Base-by-base conservation (phyloP, 148 eudicot genomes). In the Mesembryanthemum crystallinum region DNA sequence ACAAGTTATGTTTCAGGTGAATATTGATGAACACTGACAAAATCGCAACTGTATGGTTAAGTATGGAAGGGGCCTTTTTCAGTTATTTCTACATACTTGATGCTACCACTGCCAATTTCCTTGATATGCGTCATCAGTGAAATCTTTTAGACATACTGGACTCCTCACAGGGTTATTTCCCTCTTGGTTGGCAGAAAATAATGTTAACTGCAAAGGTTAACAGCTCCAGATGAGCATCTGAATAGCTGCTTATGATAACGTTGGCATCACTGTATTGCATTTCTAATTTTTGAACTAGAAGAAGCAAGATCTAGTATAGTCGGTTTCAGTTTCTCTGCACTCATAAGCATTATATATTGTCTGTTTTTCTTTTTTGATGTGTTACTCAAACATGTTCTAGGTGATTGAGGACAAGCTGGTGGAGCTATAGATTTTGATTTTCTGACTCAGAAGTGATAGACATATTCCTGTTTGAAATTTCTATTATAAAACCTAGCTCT, bases 181-280 rank as follows among this genome's bases (percentile, higher is more conserved):
- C 55, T 9, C 20, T 49, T 49, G 23, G 58, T 17, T 54, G 58
- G 21, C 23, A 54, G 65, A 62, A 62, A 15, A 23, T 59, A 23
- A 55, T 21, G 15, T 1, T 55, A 17, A 55, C 23, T 55, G 59
- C 59, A 55, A 55, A 35, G 39, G 4, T 35, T 35, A 35, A 35
- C 39, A 61, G 65, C 65, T 61, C 12, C 15, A 25, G 35, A 29
- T 25, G 27, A 61, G 65, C n/a, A n/a, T n/a, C n/a, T n/a, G n/a
- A n/a, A n/a, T n/a, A n/a, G n/a, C 20, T 61, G 63, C 63, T 61
- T 61, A 61, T 28, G 30, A 28, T 61, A 59, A n/a, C n/a, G n/a
- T n/a, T n/a, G n/a, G n/a, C n/a, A n/a, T n/a, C n/a, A n/a, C n/a
- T n/a, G n/a, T n/a, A n/a, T n/a, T n/a, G n/a, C 9, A 25, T 61